Percentiles rank a stretch among this genome's conserved stretches.
Conservation (phyloP, 306 rosid genomes). For the Lablab purpureus region DNA sequence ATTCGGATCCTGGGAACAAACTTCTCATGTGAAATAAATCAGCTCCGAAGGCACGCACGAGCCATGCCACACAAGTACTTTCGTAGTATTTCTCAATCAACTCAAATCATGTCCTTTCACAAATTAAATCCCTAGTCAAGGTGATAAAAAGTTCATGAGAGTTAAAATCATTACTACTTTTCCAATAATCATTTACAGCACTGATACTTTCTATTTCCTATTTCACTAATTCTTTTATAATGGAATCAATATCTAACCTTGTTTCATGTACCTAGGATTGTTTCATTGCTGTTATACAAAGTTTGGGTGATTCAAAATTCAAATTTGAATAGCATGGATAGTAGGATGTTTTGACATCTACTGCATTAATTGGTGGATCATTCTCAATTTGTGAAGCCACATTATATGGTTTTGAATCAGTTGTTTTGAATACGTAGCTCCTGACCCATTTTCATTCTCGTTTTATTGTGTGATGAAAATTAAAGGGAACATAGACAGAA, state of each 20-base stretch:
- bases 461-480: slow-evolving; percentile 44
- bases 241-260: neutral
- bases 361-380: neutral
- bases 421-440: neutral
- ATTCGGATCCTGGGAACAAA: neutral
- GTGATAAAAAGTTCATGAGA: neutral
- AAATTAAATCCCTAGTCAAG: neutral
- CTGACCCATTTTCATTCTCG: slow-evolving; percentile 28
- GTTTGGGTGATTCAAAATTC: neutral
- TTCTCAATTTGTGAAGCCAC: slow-evolving; percentile 4
- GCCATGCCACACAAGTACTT: slow-evolving; percentile 15
- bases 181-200: neutral
- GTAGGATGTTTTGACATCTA: neutral
- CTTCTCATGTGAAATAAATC: neutral
- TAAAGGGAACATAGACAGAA: neutral
- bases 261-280: neutral
- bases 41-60: neutral
- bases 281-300: neutral
- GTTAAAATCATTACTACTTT: neutral
- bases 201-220: neutral
- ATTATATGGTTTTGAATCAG: neutral
- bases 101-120: neutral
- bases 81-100: neutral
- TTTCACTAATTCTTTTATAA: neutral
- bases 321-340: neutral